Base-by-base conservation (phyloP, 2,329 filamentous ascomycete species). In the Scolecobasidium constrictum region DNA sequence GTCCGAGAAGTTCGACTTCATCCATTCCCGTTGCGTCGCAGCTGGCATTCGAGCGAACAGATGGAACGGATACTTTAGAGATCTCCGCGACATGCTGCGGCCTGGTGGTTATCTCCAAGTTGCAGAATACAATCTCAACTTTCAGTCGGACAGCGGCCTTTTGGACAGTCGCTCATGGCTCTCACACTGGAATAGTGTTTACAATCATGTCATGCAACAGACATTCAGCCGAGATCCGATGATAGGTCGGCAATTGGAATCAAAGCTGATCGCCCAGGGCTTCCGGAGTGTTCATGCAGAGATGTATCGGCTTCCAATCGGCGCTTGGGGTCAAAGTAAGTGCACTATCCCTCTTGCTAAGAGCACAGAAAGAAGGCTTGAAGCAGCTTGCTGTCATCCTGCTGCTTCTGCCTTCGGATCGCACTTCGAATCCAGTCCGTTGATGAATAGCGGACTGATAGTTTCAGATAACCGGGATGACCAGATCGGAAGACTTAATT, bases 31-130 rank as follows among this genome's bases (percentile, higher is more conserved):
- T 50, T 72, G 83, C 61, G 67, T 86, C 59, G 68, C 74, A 49
- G 77, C 77, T 17, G 86, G 85, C 0, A 83, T 94, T 52, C 72
- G 88, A 53, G 65, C 69, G 45, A 65, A 70, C 48, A 73, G 86
- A 58, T 95, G 88, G 88, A 62, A 66, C 43, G 70, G 71, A 22
- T 94, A 93, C 60, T 61, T 94, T 49, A 68, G 70, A 51, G 88
- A 94, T 52, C 83, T 94, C 47, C 74, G 77, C 50, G 71, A 76
- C 17, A 72, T 86, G 7, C 65, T 88, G 48, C 81, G 77, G 40
- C 81, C 78, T 4, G 82, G 80, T 2, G 87, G 88, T 1, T 94
- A 86, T 86, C 73, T 83, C 46, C 86, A 94, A 56, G 80, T 94
- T 72, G 75, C 85, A n/a, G 88, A 94, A 56, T 75, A 88, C 52